phyloP scores from a whole-genome alignment of 2,329 filamentous ascomycete genomes.

The Penicillium expansum region DNA sequence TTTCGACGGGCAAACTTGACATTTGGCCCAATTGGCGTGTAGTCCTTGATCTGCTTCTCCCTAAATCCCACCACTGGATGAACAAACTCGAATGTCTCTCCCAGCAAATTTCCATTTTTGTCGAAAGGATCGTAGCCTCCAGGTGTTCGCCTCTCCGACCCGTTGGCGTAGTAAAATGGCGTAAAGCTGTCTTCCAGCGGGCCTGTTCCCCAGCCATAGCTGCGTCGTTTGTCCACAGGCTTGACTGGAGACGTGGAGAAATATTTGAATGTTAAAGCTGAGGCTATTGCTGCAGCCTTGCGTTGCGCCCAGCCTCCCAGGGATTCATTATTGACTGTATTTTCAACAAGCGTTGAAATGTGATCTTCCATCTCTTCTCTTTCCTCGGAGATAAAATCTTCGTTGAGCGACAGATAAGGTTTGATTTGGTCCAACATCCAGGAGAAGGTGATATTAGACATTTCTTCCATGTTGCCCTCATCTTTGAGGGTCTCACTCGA shows the following conservation, averaged over 20 bases:
- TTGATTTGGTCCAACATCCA: slow-evolving; percentile 28
- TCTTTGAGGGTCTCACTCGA: slow-evolving; percentile 30
- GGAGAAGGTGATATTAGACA: slow-evolving; percentile 22
- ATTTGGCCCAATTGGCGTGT: slow-evolving; percentile 9
- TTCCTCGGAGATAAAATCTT: slow-evolving; percentile 9
- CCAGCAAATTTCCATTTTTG: slow-evolving; percentile 5
- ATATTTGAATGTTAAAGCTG: neutral
- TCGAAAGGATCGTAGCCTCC: slow-evolving; percentile 12
- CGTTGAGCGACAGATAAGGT: slow-evolving; percentile 12
- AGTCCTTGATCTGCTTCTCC: slow-evolving; percentile 9
- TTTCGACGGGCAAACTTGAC: slow-evolving; percentile 13
- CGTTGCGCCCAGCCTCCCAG: slow-evolving; percentile 5
- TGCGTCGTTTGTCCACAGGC: neutral
- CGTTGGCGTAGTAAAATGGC: slow-evolving; percentile 17
- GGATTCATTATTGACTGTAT: neutral
- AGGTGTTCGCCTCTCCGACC: slow-evolving; percentile 14
- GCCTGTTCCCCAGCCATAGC: slow-evolving; percentile 17
- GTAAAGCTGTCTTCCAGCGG: slow-evolving; percentile 16
- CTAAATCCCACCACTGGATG: slow-evolving; percentile 22
- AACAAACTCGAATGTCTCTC: slow-evolving; percentile 17
- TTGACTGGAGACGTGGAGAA: neutral
- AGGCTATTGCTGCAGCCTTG: neutral
- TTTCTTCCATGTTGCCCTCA: slow-evolving; percentile 25
- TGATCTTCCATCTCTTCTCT: slow-evolving; percentile 6
- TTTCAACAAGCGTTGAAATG: neutral